These are phyloP conservation scores for Mortierella sp. DNA, from an alignment of 371 early-diverging fungal genomes.

Conservation along the genomic window DNA sequence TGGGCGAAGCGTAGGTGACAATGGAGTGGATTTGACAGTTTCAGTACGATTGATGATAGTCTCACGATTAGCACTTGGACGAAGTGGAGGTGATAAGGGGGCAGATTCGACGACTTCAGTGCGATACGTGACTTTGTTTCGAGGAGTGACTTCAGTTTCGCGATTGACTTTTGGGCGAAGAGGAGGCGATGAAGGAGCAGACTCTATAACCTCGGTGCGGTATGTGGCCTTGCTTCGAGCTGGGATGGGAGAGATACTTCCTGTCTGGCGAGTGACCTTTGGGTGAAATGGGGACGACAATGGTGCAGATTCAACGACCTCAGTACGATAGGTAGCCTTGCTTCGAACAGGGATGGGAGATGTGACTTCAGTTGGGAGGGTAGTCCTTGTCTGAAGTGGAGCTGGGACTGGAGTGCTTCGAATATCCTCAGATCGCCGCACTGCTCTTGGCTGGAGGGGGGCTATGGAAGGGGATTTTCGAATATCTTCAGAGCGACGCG, in stretches of 20 bases:
- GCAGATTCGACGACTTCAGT: background rate
- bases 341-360: background rate
- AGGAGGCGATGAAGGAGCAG: background rate
- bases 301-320: background rate
- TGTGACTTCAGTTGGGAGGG: conserved; percentile 1
- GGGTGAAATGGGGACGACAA: background rate
- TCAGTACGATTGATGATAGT: background rate
- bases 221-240: background rate
- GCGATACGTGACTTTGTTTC: background rate
- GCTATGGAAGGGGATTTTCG: background rate
- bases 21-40: background rate
- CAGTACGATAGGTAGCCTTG: background rate
- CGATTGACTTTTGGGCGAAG: background rate
- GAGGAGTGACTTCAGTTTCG: background rate
- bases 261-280: background rate
- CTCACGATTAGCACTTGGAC: background rate
- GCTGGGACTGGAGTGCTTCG: background rate
- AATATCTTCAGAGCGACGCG: conserved; percentile 1
- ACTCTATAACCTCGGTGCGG: background rate
- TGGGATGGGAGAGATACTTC: background rate
- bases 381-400: background rate
- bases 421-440: background rate
- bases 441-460: background rate
- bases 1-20: background rate
- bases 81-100: conserved; percentile 1